phyloP scores from a whole-genome alignment of 345 rosid genomes.

The Physaria fendleri region DNA sequence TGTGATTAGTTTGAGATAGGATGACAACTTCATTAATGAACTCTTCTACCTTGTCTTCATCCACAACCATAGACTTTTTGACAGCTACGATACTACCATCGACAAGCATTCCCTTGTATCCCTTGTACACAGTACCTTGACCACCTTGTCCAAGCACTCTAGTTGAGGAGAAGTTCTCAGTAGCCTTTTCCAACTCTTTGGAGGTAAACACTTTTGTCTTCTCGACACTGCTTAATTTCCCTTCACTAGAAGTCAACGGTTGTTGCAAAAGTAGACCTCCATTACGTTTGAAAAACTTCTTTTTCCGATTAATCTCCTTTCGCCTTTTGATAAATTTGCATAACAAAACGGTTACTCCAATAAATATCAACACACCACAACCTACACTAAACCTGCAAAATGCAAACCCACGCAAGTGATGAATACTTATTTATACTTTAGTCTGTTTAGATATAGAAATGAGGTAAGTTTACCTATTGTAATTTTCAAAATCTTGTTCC shows the following conservation, averaged over 20 bases:
- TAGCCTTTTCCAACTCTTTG: slow-evolving; percentile 22
- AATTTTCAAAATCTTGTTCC: too few species aligned
- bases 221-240: slow-evolving; percentile 20
- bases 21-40: slow-evolving; percentile 32
- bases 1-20: slow-evolving; percentile 25
- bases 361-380: slow-evolving; percentile 2
- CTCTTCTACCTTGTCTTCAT: slow-evolving; percentile 27
- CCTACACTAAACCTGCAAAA: slow-evolving; percentile 23
- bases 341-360: slow-evolving; percentile 4
- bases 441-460: too few species aligned
- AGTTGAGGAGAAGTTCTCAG: slow-evolving; percentile 18
- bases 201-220: slow-evolving; percentile 22
- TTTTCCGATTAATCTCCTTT: neutral
- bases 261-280: slow-evolving; percentile 29
- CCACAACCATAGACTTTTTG: slow-evolving; percentile 16
- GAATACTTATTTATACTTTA: too few species aligned
- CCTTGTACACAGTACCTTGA: slow-evolving; percentile 31
- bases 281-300: slow-evolving; percentile 22
- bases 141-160: slow-evolving; percentile 34
- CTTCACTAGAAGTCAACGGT: slow-evolving; percentile 20
- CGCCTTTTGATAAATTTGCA: neutral
- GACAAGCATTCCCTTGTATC: slow-evolving; percentile 21
- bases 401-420: too few species aligned
- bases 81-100: slow-evolving; percentile 23
- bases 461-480: too few species aligned